These are phyloP conservation scores for Nepenthes gracilis DNA, from an alignment of 148 eudicot genomes.

Conservation along the genomic window DNA sequence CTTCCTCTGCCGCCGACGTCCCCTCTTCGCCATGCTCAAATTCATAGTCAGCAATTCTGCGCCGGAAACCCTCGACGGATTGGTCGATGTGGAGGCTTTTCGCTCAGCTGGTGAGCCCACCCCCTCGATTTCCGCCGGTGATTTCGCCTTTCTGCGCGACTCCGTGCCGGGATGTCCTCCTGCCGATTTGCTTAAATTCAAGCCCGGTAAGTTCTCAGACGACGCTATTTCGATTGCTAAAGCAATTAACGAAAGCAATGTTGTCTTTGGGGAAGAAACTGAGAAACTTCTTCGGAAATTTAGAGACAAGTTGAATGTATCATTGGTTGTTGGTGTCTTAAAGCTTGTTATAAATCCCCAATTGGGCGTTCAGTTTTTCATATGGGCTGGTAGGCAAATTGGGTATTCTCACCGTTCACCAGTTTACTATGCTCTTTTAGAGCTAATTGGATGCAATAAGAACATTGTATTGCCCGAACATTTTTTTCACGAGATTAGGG, in stretches of 20 bases:
- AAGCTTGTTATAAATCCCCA: slow-evolving; percentile 41
- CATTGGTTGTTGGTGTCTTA: slow-evolving; percentile 61
- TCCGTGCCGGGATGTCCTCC: slow-evolving; percentile 16
- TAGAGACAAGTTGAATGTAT: slow-evolving; percentile 45
- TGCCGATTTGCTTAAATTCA: slow-evolving; percentile 5
- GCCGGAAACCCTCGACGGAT: slow-evolving; percentile 22
- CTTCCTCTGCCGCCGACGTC: no score
- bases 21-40: no score
- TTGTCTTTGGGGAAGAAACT: slow-evolving; percentile 34
- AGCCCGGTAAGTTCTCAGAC: slow-evolving; percentile 28
- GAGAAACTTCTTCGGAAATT: slow-evolving; percentile 53
- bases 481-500: slow-evolving; percentile 42
- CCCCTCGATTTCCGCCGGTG: slow-evolving; percentile 18
- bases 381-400: slow-evolving; percentile 85
- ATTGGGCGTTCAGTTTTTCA: slow-evolving; percentile 64
- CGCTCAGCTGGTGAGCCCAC: slow-evolving; percentile 5
- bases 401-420: slow-evolving; percentile 52
- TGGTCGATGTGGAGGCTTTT: slow-evolving; percentile 17
- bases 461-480: slow-evolving; percentile 27
- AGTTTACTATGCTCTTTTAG: slow-evolving; percentile 60
- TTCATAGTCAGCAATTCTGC: slow-evolving; percentile 13
- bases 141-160: slow-evolving; percentile 28
- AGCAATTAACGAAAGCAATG: slow-evolving; percentile 36
- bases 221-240: slow-evolving; percentile 36
- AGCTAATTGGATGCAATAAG: slow-evolving; percentile 32